phyloP scores from a whole-genome alignment of 805 yeast species.

The Zygosaccharomyces bailii region DNA sequence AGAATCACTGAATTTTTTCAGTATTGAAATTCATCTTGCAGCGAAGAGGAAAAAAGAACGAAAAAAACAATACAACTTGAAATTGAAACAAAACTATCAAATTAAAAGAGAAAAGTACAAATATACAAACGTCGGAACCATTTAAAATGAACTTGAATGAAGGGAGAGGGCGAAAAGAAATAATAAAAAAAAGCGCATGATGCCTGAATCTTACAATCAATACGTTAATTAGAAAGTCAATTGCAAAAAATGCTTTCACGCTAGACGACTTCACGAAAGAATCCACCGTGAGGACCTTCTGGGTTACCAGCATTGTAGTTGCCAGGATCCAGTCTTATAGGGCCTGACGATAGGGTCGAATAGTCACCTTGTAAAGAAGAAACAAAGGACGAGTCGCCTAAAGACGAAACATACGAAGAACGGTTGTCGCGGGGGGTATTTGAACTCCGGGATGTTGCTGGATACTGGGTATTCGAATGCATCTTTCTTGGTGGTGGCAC shows the following conservation, averaged over 20 bases:
- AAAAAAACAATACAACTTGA: neutral
- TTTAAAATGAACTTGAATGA: too few species aligned
- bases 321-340: conserved; percentile 14
- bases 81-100: too few species aligned
- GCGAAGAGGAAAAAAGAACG: neutral
- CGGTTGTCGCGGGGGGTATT: conserved; percentile 13
- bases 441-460: conserved; percentile 4
- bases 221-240: conserved; percentile 1
- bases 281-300: conserved; percentile 15
- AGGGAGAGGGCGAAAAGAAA: too few species aligned
- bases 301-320: neutral
- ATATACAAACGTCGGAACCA: too few species aligned
- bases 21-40: neutral
- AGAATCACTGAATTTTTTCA: too few species aligned
- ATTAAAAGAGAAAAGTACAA: too few species aligned
- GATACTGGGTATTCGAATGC: neutral
- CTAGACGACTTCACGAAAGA: conserved; percentile 24
- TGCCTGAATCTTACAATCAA: neutral
- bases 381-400: conserved; percentile 18
- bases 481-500: conserved; percentile 25
- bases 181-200: neutral
- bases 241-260: neutral
- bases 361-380: conserved; percentile 19
- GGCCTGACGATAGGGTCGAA: conserved; percentile 20
- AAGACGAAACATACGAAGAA: conserved; percentile 20